Percentiles rank a stretch among this genome's conserved stretches.
phyloP scores from a whole-genome alignment of 2,329 filamentous ascomycete genomes.

The Hypoxylon sp. region DNA sequence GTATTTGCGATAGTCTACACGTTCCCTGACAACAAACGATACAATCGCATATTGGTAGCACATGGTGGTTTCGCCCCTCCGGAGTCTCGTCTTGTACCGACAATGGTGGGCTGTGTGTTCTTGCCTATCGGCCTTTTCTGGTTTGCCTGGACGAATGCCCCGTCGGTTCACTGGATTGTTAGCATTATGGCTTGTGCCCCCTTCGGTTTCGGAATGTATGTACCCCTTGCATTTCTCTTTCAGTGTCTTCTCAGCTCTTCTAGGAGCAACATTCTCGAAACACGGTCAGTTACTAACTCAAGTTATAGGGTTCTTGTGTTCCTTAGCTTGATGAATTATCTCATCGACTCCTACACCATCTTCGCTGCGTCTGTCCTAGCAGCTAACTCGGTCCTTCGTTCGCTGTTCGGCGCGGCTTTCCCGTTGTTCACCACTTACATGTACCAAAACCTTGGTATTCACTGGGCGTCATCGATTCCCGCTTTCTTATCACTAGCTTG shows the following conservation, averaged over 20 bases:
- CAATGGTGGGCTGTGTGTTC: slow-evolving; percentile 7
- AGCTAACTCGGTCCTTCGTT: not conserved
- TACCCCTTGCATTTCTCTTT: no score
- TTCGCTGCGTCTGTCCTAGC: not conserved
- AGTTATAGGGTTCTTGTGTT: slow-evolving; percentile 67
- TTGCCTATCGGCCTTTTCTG: slow-evolving; percentile 17
- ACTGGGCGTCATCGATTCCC: not conserved
- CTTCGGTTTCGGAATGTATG: slow-evolving; percentile 23
- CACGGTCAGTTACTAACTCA: no score
- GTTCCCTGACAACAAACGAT: slow-evolving; percentile 62
- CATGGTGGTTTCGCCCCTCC: slow-evolving; percentile 13
- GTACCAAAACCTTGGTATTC: not conserved
- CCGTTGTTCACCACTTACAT: not conserved
- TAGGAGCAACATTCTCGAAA: no score
- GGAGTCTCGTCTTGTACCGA: slow-evolving; percentile 7
- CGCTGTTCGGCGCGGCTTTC: not conserved
- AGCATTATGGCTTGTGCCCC: slow-evolving; percentile 10
- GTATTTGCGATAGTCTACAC: slow-evolving; percentile 51
- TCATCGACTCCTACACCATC: not conserved
- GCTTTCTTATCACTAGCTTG: slow-evolving; percentile 1
- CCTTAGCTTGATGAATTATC: slow-evolving; percentile 56
- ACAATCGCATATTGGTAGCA: slow-evolving; percentile 43
- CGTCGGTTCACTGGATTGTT: slow-evolving; percentile 30
- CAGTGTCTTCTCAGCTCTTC: no score
- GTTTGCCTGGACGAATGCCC: slow-evolving; percentile 31